Conservation (phyloP, 1,284 basidiomycete genomes). For the Microstroma glucosiphilum region DNA sequence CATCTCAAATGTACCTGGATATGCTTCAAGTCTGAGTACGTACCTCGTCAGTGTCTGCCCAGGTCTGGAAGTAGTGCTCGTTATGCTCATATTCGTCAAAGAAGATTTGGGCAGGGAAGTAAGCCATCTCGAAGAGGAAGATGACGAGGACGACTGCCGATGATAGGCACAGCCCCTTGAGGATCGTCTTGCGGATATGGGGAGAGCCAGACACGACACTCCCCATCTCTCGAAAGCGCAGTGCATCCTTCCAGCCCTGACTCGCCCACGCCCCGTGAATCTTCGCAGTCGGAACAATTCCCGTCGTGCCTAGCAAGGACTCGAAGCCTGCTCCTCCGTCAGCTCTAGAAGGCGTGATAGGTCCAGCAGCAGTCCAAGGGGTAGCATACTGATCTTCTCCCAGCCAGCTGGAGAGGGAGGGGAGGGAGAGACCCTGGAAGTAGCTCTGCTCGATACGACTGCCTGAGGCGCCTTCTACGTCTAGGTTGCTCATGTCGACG, state of each 20-base stretch:
- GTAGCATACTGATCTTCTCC: background rate
- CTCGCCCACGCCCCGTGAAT: conserved; percentile 35
- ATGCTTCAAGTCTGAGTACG: no score
- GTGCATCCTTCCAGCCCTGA: conserved; percentile 36
- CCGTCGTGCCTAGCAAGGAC: background rate
- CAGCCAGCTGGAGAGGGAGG: background rate
- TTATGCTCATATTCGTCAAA: background rate
- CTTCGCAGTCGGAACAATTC: background rate
- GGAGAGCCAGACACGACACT: conserved; percentile 18
- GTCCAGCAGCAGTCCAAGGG: conserved; percentile 1
- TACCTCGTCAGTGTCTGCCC: no score
- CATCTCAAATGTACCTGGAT: no score
- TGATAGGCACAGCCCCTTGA: conserved; percentile 44
- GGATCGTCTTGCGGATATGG: conserved; percentile 32
- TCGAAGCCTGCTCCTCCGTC: no score
- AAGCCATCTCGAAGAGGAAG: conserved; percentile 45
- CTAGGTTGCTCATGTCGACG: background rate
- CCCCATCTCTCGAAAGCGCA: conserved; percentile 31
- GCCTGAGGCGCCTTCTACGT: conserved; percentile 1
- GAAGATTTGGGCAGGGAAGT: conserved; percentile 42
- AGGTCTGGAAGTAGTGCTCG: no score
- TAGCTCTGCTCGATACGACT: background rate
- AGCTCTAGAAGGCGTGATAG: background rate
- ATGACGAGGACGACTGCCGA: conserved; percentile 33
- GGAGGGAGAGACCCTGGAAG: background rate